Base-by-base conservation (phyloP, 306 rosid species). In the Trifolium subterraneum region DNA sequence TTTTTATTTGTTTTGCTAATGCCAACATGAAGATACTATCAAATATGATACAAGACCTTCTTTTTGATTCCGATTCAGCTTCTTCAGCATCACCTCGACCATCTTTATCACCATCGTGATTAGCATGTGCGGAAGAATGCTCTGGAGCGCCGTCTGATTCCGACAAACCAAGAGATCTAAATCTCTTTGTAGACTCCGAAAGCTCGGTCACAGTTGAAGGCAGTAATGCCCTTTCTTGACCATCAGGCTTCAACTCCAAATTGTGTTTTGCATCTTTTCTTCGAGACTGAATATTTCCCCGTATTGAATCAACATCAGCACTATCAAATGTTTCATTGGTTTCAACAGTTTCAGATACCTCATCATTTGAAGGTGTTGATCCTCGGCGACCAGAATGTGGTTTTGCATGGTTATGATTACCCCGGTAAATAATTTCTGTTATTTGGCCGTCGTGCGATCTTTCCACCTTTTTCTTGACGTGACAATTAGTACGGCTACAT, bases 101-200 rank as follows among this genome's bases (percentile, higher is more conserved):
- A 74, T 88, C 87, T 56, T 78, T 90, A 22, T 85, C 89, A 35
- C 81, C 87, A 59, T 86, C 87, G 54, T 83, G 81, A 83, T 85
- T 82, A 62, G 85, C 90, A 73, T 81, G 76, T 42, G 88, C 76
- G 19, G 98, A 91, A 65, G 97, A 88, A 86, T 82, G 87, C 82
- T 91, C 97, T 1, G 80, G 88, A 42, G 86, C 82, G 35, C 80
- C 92, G 1, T 60, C 84, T 1, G 90, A 70, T 85, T 93, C 98
- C 78, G 79, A 60, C 51, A 56, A 69, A 27, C 74, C 62, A 11
- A 54, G 31, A 72, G 88, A 64, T 76, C 80, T 88, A 51, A 82
- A 84, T 69, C 75, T 86, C 62, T 76, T 75, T 63, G 42, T 31
- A 15, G 86, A 90, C 78, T 86, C 88, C 48, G 93, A 84, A 74